These are phyloP conservation scores for Alternaria rosae DNA, from an alignment of 2,329 filamentous ascomycete species.

Conservation along the genomic window DNA sequence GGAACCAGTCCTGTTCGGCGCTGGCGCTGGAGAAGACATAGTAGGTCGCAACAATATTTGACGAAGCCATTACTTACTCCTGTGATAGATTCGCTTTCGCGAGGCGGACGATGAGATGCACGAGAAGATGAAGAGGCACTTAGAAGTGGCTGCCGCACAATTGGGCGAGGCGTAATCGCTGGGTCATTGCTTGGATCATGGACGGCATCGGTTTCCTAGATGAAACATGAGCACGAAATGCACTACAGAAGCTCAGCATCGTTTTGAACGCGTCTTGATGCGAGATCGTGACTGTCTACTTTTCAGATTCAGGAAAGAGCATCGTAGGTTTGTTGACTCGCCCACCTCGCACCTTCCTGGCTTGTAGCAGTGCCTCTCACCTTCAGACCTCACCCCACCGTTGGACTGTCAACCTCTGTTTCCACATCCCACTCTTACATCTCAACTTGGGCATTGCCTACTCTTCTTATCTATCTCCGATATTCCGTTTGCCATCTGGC, in stretches of 20 bases:
- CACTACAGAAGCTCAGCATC: background rate
- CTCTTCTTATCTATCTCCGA: constrained; percentile 13
- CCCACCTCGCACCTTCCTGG: constrained; percentile 5
- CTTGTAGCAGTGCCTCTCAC: background rate
- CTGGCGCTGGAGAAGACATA: constrained; percentile 71
- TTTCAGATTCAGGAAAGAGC: background rate
- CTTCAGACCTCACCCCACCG: background rate
- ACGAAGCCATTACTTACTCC: constrained; percentile 10
- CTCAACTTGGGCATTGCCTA: constrained; percentile 2
- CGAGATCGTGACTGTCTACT: background rate
- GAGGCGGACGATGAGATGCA: constrained; percentile 44
- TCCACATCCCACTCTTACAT: background rate
- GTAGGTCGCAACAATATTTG: constrained; percentile 54
- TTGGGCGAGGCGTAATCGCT: constrained; percentile 21
- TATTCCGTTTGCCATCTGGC: background rate
- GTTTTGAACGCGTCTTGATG: background rate
- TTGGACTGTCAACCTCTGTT: background rate
- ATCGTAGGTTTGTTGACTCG: constrained; percentile 2
- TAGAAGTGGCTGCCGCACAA: constrained; percentile 30
- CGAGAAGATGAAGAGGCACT: constrained; percentile 40
- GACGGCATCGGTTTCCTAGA: no score
- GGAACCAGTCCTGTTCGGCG: constrained; percentile 80
- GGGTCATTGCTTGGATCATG: background rate
- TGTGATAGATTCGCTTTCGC: constrained; percentile 49
- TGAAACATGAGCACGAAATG: no score